A percentile compares a stretch with the other conserved stretches of the same genome.
These are phyloP conservation scores for Fagopyrum esculentum DNA, from an alignment of 148 eudicot species.

Conservation along the genomic window DNA sequence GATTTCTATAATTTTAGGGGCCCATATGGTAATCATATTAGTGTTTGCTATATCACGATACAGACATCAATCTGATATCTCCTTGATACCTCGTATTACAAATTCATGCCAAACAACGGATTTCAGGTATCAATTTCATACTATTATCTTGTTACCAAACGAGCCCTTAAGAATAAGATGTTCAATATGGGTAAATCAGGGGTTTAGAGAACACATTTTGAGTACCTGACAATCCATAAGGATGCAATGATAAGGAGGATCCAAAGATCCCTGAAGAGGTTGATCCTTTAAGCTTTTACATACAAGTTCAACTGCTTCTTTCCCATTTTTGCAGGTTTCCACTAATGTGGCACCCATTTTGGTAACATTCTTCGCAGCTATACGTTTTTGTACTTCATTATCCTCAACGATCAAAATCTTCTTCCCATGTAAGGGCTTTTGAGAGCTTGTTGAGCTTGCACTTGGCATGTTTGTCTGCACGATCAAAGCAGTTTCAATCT, in stretches of 20 bases:
- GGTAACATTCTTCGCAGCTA: conserved; percentile 19
- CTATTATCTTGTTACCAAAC: no score
- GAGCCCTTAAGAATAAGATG: background rate
- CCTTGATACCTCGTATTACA: no score
- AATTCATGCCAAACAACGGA: no score
- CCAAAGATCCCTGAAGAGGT: conserved; percentile 12
- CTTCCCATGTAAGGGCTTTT: conserved; percentile 31
- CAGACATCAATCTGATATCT: no score
- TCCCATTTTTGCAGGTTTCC: conserved; percentile 31
- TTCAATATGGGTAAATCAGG: background rate
- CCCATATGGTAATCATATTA: no score
- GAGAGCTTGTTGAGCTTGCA: background rate
- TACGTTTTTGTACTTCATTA: conserved; percentile 17
- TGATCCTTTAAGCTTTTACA: conserved; percentile 21
- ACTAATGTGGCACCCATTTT: conserved; percentile 35
- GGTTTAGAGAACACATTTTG: background rate
- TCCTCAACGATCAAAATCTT: conserved; percentile 53
- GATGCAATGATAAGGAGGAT: conserved; percentile 53
- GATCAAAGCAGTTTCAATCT: background rate
- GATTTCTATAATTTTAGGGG: no score
- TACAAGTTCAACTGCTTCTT: conserved; percentile 41
- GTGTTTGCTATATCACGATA: no score
- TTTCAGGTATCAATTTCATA: no score
- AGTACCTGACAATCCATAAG: conserved; percentile 77
- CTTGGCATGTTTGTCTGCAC: background rate